phyloP scores from a whole-genome alignment of 169 alveolate genomes.

The Plasmodium fragile region DNA sequence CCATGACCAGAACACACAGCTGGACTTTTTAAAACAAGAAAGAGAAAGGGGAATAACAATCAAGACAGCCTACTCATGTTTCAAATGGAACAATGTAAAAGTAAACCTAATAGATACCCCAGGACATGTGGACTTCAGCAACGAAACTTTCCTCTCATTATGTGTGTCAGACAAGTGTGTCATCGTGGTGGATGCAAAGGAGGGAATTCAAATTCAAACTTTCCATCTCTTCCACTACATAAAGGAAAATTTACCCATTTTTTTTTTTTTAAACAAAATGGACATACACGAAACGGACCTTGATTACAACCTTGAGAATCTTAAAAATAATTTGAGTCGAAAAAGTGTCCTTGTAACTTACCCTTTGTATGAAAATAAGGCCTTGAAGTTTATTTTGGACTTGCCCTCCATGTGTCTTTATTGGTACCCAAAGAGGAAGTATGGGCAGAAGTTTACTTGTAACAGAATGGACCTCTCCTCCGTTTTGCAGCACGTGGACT shows the following conservation, averaged over 20 bases:
- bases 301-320: slow-evolving; percentile 34
- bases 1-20: slow-evolving; percentile 91
- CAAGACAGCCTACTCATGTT: slow-evolving; percentile 92
- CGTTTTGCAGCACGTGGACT: neutral
- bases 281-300: slow-evolving; percentile 83
- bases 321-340: slow-evolving; percentile 45
- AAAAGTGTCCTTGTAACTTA: slow-evolving; percentile 63
- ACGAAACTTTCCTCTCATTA: slow-evolving; percentile 90
- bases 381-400: slow-evolving; percentile 58
- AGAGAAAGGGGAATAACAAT: slow-evolving; percentile 93
- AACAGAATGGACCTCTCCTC: neutral
- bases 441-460: slow-evolving; percentile 39
- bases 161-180: slow-evolving; percentile 92
- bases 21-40: slow-evolving; percentile 90
- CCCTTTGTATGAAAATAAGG: slow-evolving; percentile 53
- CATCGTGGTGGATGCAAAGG: slow-evolving; percentile 92
- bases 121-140: slow-evolving; percentile 94
- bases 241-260: slow-evolving; percentile 89
- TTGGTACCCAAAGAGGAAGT: slow-evolving; percentile 60
- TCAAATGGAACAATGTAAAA: slow-evolving; percentile 86
- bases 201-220: slow-evolving; percentile 92
- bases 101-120: slow-evolving; percentile 94
- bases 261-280: slow-evolving; percentile 91
- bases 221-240: slow-evolving; percentile 89
- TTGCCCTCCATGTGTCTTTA: slow-evolving; percentile 69